Evolutionary conservation across 352 stramenopile genomes (phyloP).

Genomic region (Phytophthora fragariae): DNA sequence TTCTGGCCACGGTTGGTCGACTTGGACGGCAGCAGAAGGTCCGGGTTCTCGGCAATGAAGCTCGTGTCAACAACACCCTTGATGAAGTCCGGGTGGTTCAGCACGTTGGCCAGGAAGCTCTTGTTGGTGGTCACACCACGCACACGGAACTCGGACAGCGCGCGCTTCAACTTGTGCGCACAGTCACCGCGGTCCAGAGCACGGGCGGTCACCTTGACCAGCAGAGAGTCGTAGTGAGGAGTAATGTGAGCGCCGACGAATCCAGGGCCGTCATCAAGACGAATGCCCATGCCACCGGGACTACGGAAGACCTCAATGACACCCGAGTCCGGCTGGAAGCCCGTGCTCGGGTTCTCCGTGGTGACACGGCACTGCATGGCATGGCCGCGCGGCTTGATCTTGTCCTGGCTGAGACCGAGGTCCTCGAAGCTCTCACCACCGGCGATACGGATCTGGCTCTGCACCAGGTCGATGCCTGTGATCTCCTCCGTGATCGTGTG

Average conservation of each 20-base stretch:
- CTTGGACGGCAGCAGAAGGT: slow-evolving; percentile 89
- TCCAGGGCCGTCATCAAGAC: slow-evolving; percentile 95
- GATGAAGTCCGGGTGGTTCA: slow-evolving; percentile 96
- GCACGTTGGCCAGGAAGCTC: slow-evolving; percentile 96
- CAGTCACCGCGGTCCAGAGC: slow-evolving; percentile 91
- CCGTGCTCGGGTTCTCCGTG: slow-evolving; percentile 94
- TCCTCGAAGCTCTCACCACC: slow-evolving; percentile 93
- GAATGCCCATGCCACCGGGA: slow-evolving; percentile 96
- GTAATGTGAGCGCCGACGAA: slow-evolving; percentile 98
- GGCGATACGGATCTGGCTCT: slow-evolving; percentile 96
- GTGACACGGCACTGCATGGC: slow-evolving; percentile 98
- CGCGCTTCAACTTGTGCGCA: slow-evolving; percentile 94
- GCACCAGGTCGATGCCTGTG: slow-evolving; percentile 96
- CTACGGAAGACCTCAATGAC: slow-evolving; percentile 97
- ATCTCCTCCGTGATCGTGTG: slow-evolving; percentile 95
- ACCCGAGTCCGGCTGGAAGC: slow-evolving; percentile 97
- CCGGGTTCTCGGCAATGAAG: slow-evolving; percentile 97
- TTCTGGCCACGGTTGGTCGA: slow-evolving; percentile 96
- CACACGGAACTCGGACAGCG: slow-evolving; percentile 96
- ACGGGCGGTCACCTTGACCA: slow-evolving; percentile 98
- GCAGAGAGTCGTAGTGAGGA: slow-evolving; percentile 97
- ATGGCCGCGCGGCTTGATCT: slow-evolving; percentile 92
- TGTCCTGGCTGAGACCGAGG: slow-evolving; percentile 94
- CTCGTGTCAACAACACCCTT: slow-evolving; percentile 94
- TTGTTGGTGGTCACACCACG: slow-evolving; percentile 96